A percentile compares a stretch with the other conserved stretches of the same genome.
Evolutionary conservation across 495 filamentous ascomycete genomes (phyloP).

Genomic region (Cairneyella variabilis): DNA sequence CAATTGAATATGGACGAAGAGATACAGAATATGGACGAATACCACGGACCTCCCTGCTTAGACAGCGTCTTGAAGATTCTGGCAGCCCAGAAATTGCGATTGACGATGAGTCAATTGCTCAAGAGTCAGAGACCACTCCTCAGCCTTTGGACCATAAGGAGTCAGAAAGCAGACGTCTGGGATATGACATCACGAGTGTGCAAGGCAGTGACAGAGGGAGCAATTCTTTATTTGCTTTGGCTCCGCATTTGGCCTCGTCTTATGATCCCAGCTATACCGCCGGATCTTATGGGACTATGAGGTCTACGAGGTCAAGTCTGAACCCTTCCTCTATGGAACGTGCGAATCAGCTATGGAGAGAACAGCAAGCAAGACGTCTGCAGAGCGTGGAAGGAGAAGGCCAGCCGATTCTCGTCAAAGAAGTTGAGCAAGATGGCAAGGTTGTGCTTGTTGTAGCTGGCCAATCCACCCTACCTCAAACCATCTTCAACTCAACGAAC

Average conservation of each 20-base stretch:
- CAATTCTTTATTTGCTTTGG: conserved; percentile 50
- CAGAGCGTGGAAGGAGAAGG: conserved; percentile 57
- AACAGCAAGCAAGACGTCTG: conserved; percentile 56
- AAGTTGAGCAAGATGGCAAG: conserved; percentile 85
- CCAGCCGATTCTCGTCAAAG: conserved; percentile 78
- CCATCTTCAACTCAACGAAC: conserved; percentile 95
- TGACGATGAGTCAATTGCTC: conserved; percentile 20
- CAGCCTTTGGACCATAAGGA: conserved; percentile 35
- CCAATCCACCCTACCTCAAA: conserved; percentile 91
- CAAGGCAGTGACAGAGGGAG: conserved; percentile 32
- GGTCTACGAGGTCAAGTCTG: conserved; percentile 62
- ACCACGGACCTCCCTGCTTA: conserved; percentile 43
- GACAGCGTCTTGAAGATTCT: conserved; percentile 36
- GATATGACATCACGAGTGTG: conserved; percentile 26
- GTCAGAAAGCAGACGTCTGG: conserved; percentile 31
- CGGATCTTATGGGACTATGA: conserved; percentile 71
- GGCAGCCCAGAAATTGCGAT: conserved; percentile 22
- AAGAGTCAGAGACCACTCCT: conserved; percentile 6
- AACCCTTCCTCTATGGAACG: conserved; percentile 66
- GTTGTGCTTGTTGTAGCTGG: conserved; percentile 79
- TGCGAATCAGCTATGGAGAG: conserved; percentile 66
- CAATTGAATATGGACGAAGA: conserved; percentile 32
- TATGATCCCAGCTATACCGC: conserved; percentile 69
- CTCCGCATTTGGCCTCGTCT: conserved; percentile 60
- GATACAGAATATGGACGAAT: conserved; percentile 30